Base-by-base conservation (phyloP, 768 basidiomycete genomes). In the Leucosporidium creatinivorum region DNA sequence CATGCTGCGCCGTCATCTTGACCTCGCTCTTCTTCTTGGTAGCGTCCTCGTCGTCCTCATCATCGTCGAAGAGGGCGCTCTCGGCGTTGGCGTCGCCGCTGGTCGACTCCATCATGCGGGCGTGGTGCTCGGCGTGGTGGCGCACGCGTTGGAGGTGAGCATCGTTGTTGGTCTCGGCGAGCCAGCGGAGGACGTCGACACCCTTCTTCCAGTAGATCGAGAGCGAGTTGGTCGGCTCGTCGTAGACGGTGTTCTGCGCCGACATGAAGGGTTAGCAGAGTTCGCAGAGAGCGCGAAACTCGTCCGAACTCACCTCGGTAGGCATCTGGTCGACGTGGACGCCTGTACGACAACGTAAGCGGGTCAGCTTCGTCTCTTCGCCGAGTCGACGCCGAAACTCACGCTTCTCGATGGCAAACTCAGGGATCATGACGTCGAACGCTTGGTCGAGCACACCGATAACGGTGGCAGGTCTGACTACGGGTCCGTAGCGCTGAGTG, bases 301-400 rank as follows among this genome's bases (percentile, higher is more conserved):
- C 1, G 31, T 28, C 19, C 25, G 58, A 25, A 79, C 87, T 80
- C 76, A 93, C 91, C 72, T 96, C 91, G 66, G 96, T 91, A 30
- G 96, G 94, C 91, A 99, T 96, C 80, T 98, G 93, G 77, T 98
- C 96, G 51, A 93, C 91, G 75, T 98, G 96, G 4, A 98, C 93
- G 39, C 39, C 39, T 44, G 15, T 13, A 44, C 3, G 15, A 8
- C 8, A 13, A 44, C n/a, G n/a, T n/a, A 44, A 44, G 15, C 8
- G 15, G 39, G 15, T 44, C 39, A 44, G 39, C 39, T 7, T 44
- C 39, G 39, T 12, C 15, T 44, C 39, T 2, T 44, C 39, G 13
- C 39, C 13, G 39, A 15, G 39, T 44, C 39, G 39, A 44, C n/a
- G 33, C 39, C 15, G 3, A 3, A 8, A 44, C 39, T 44, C 39